Evolutionary conservation across 192 early-diverging fungal species (phyloP).

Genomic region (Gaertneriomyces semiglobifer): DNA sequence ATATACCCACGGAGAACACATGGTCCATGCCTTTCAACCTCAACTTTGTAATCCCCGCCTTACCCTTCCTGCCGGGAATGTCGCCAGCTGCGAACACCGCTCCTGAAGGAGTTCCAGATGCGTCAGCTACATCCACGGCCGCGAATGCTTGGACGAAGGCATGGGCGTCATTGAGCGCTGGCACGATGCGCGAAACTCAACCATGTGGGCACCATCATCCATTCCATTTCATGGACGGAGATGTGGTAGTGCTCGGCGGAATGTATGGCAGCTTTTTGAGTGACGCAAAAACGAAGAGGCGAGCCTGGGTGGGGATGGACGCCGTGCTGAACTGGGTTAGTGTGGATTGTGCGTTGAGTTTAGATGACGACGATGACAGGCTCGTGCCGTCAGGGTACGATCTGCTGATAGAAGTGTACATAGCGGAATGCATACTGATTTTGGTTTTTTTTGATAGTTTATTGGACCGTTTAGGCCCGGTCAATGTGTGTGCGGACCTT

Average conservation of each 20-base stretch:
- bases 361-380: slow-evolving; percentile 27
- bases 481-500: slow-evolving; percentile 36
- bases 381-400: slow-evolving; percentile 24
- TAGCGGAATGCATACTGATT: background rate
- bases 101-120: slow-evolving; percentile 3
- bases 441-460: slow-evolving; percentile 7
- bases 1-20: background rate
- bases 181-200: background rate
- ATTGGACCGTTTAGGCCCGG: slow-evolving; percentile 29
- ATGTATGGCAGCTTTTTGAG: slow-evolving; percentile 30
- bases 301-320: slow-evolving; percentile 31
- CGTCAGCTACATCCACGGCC: slow-evolving; percentile 8
- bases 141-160: slow-evolving; percentile 17
- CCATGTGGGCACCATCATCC: slow-evolving; percentile 30
- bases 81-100: slow-evolving; percentile 3
- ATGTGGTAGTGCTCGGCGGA: slow-evolving; percentile 31
- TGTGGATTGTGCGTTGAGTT: slow-evolving; percentile 12
- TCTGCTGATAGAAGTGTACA: background rate
- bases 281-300: slow-evolving; percentile 18
- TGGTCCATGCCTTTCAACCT: slow-evolving; percentile 3
- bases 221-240: slow-evolving; percentile 30
- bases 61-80: slow-evolving; percentile 6
- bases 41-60: slow-evolving; percentile 8
- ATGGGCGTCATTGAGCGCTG: slow-evolving; percentile 10
- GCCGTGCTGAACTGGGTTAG: slow-evolving; percentile 14